Conservation (phyloP, 352 stramenopile genomes). For the Plasmopara muralis region DNA sequence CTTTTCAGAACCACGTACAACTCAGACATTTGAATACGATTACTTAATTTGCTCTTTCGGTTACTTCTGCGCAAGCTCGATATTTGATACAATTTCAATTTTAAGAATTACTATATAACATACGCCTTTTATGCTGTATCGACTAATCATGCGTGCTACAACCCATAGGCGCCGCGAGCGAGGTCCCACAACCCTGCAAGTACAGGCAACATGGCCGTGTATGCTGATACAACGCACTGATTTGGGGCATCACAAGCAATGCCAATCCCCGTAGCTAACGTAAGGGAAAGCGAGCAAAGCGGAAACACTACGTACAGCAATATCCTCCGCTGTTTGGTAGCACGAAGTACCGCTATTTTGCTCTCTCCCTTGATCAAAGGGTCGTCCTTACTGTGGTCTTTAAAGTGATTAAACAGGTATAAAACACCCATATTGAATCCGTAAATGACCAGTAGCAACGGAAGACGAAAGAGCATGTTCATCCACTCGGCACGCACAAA, state of each 20-base stretch:
- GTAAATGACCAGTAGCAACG: conserved; percentile 61
- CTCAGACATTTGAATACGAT: too few relatives aligned
- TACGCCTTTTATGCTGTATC: too few relatives aligned
- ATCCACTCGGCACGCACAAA: conserved; percentile 68
- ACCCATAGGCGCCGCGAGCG: conserved; percentile 42
- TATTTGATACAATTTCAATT: too few relatives aligned
- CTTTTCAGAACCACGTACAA: too few relatives aligned
- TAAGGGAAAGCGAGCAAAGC: conserved; percentile 50
- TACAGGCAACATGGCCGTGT: conserved; percentile 22
- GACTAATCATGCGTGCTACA: conserved; percentile 13
- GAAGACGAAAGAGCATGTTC: conserved; percentile 72
- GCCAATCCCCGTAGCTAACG: conserved; percentile 47
- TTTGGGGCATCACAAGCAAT: conserved; percentile 71
- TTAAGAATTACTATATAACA: too few relatives aligned
- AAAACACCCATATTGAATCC: conserved; percentile 59
- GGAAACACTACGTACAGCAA: conserved; percentile 64
- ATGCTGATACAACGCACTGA: conserved; percentile 44
- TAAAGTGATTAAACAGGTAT: conserved; percentile 44
- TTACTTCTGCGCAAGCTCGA: too few relatives aligned
- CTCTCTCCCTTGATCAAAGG: conserved; percentile 12
- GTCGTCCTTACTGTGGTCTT: conserved; percentile 14
- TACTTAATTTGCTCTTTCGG: too few relatives aligned
- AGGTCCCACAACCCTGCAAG: conserved; percentile 30
- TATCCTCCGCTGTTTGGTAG: conserved; percentile 30
- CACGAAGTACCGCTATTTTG: conserved; percentile 14